Conservation (phyloP, 2,329 filamentous ascomycete species). For the Fusarium sp. region DNA sequence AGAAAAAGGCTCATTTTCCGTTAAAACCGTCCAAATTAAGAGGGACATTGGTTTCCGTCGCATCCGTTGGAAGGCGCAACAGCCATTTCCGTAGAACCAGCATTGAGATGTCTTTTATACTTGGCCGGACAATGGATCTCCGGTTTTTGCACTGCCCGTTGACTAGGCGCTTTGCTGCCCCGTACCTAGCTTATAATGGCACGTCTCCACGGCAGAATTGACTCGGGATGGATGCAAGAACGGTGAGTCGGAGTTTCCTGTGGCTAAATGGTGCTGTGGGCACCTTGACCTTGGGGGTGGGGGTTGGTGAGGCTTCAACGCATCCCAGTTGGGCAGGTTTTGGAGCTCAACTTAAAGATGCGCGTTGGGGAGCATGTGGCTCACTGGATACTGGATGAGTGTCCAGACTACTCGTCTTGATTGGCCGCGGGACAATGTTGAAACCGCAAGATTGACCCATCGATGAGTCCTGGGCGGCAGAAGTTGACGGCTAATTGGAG, state of each 20-base stretch:
- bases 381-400: constrained; percentile 18
- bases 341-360: constrained; percentile 27
- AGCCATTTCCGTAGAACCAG: neutral
- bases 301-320: constrained; percentile 24
- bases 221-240: constrained; percentile 4
- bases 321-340: constrained; percentile 32
- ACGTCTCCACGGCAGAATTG: neutral
- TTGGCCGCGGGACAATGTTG: constrained; percentile 29
- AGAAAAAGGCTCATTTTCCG: neutral
- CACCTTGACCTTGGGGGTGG: constrained; percentile 27
- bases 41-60: neutral
- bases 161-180: neutral
- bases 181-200: neutral
- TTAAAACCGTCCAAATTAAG: neutral
- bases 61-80: neutral
- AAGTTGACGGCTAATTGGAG: constrained; percentile 34
- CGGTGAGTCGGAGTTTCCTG: constrained; percentile 1
- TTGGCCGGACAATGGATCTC: neutral
- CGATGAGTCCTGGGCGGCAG: constrained; percentile 25
- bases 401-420: constrained; percentile 15
- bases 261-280: constrained; percentile 4
- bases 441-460: constrained; percentile 22
- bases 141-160: neutral
- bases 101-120: neutral
- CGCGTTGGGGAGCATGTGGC: constrained; percentile 13